Evolutionary conservation across 805 yeast genomes (phyloP), one percentile per base, ranked within the genome.

Genomic region (Yamadazyma philogaea): DNA sequence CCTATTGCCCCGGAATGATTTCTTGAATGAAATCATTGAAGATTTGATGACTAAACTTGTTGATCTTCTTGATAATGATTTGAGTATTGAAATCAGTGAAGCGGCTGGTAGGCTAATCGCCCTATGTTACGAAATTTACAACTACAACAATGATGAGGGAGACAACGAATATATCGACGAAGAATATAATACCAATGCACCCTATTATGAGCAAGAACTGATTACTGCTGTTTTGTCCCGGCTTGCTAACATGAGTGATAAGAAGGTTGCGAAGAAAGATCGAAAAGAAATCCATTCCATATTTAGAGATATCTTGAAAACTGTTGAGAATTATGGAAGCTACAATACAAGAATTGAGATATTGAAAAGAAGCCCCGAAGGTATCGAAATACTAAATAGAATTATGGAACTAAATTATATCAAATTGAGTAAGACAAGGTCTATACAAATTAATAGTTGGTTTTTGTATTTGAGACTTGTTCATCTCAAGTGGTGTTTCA

Each of bases 221-320:
- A 52, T 81, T 7, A 56, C 65, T 22, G 53, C 59, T 16, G 64
- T 65, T 3, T 56, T 78, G 22, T 64, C 66, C 19, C 61, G 69
- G 27, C 62, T 81, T 33, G 62, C 77, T 1, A 73, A 70, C 33
- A 72, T 76, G 17, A 76, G 84, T 0, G 66, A 81, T 4, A 80
- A 81, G 44, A 77, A 71, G 40, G 55, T 80, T 3, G 75, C 82
- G 20, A 83, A 83, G 50, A 79, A 77, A 53, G 86, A 81, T 47
- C 82, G 79, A 56, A 75, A 74, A 45, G 79, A 75, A 30, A 67
- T 78, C 19, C 77, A 78, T 47, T 75, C 86, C 1, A 68, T 82
- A 1, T 79, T 81, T 57, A 68, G 81, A 53, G 84, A 82, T 45
- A 78, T 81, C 15, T 57, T 73, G 31, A 60, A 60, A 28, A 78